Conservation (phyloP, 2,329 filamentous ascomycete genomes). For the Hypoxylon sp. region DNA sequence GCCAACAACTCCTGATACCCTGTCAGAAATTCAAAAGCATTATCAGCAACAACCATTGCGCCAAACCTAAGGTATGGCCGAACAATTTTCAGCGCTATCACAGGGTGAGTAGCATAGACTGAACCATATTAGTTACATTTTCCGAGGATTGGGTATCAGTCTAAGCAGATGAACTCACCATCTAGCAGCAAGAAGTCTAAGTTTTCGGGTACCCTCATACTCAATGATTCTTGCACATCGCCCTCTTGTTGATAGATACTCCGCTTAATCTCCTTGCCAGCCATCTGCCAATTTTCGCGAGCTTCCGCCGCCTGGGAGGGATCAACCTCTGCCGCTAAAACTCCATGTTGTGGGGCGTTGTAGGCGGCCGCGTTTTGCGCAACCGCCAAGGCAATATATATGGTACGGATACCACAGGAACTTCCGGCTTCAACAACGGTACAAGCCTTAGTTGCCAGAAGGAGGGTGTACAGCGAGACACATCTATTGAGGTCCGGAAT, state of each 20-base stretch:
- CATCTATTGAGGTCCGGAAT: slow-evolving; percentile 70
- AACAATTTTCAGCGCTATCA: slow-evolving; percentile 64
- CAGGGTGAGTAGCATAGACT: slow-evolving; percentile 66
- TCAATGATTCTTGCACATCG: slow-evolving; percentile 67
- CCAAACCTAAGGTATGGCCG: slow-evolving; percentile 59
- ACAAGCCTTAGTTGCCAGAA: slow-evolving; percentile 60
- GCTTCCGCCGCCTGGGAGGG: slow-evolving; percentile 63
- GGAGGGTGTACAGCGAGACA: slow-evolving; percentile 66
- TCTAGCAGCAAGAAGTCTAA: slow-evolving; percentile 71
- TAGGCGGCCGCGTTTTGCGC: slow-evolving; percentile 55
- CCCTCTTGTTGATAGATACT: slow-evolving; percentile 69
- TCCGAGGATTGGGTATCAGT: neutral
- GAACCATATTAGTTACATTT: slow-evolving; percentile 6
- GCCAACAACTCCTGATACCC: slow-evolving; percentile 61
- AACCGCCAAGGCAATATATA: slow-evolving; percentile 70
- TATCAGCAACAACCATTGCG: slow-evolving; percentile 63
- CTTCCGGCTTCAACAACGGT: slow-evolving; percentile 71
- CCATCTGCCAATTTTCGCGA: slow-evolving; percentile 63
- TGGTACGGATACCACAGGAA: slow-evolving; percentile 70
- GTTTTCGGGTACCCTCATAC: slow-evolving; percentile 57
- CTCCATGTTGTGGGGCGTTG: slow-evolving; percentile 44
- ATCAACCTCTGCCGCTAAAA: slow-evolving; percentile 73
- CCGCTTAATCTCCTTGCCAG: slow-evolving; percentile 60
- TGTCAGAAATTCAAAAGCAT: slow-evolving; percentile 49
- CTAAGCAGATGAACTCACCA: slow-evolving; percentile 59